A percentile compares a stretch with the other conserved stretches of the same genome.
Conservation (phyloP, 441 rosid genomes). For the Erysimum pusillum region DNA sequence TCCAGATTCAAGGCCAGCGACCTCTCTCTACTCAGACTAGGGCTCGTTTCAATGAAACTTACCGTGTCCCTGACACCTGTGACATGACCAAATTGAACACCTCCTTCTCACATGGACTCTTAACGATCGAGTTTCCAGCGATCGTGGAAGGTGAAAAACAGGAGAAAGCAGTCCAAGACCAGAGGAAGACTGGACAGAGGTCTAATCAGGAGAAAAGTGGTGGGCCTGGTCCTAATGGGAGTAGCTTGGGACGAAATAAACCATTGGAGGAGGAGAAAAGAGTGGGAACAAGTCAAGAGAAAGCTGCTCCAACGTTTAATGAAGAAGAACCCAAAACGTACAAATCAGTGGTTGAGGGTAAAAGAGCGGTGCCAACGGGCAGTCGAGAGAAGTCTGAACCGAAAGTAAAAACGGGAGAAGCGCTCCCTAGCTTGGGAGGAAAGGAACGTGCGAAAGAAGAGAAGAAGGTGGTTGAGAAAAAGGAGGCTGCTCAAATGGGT, state of each 20-base stretch:
- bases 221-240: not conserved
- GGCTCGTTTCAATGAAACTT: slow-evolving; percentile 48
- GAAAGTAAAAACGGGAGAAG: slow-evolving; percentile 30
- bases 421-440: slow-evolving; percentile 6
- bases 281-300: slow-evolving; percentile 28
- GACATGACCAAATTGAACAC: slow-evolving; percentile 35
- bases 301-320: slow-evolving; percentile 6
- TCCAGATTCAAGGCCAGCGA: slow-evolving; percentile 48
- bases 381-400: slow-evolving; percentile 23
- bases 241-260: slow-evolving; percentile 32
- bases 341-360: slow-evolving; percentile 48
- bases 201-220: slow-evolving; percentile 18
- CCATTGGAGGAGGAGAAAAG: slow-evolving; percentile 14
- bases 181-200: slow-evolving; percentile 22
- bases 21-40: slow-evolving; percentile 46
- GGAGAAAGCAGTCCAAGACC: slow-evolving; percentile 23
- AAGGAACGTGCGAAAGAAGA: slow-evolving; percentile 37
- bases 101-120: slow-evolving; percentile 48
- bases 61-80: slow-evolving; percentile 42
- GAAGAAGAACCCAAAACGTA: slow-evolving; percentile 43
- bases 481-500: slow-evolving; percentile 30
- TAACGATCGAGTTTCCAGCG: slow-evolving; percentile 44
- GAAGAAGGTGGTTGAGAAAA: slow-evolving; percentile 32
- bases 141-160: slow-evolving; percentile 16
- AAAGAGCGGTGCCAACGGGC: not conserved